These are phyloP conservation scores for Tricharina praecox DNA, from an alignment of 495 filamentous ascomycete genomes.

Conservation along the genomic window DNA sequence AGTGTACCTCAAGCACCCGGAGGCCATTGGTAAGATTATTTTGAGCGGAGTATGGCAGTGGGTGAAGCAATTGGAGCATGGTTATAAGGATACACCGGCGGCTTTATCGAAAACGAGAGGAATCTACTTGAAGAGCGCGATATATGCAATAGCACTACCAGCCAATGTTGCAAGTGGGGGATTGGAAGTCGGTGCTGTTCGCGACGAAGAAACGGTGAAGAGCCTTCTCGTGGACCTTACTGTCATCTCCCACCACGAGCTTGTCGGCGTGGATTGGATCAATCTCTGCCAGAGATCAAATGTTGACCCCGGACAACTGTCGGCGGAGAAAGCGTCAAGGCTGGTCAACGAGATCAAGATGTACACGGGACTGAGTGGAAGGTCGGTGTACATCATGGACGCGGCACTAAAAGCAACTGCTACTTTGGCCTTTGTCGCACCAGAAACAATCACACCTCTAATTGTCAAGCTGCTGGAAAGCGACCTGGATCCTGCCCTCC, in stretches of 20 bases:
- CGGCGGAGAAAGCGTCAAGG: slow-evolving; percentile 32
- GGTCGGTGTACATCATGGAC: slow-evolving; percentile 33
- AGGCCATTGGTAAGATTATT: slow-evolving; percentile 40
- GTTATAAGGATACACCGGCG: slow-evolving; percentile 63
- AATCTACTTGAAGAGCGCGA: slow-evolving; percentile 41
- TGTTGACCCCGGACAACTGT: slow-evolving; percentile 67
- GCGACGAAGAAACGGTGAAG: slow-evolving; percentile 34
- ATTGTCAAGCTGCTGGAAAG: slow-evolving; percentile 54
- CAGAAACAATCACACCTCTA: slow-evolving; percentile 57
- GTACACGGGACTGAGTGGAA: slow-evolving; percentile 23
- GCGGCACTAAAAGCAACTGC: slow-evolving; percentile 69
- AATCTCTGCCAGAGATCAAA: slow-evolving; percentile 59
- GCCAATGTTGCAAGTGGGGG: slow-evolving; percentile 26
- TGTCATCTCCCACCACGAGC: slow-evolving; percentile 56
- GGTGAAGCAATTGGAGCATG: slow-evolving; percentile 44
- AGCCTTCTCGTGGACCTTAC: slow-evolving; percentile 54
- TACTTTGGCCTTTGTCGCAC: slow-evolving; percentile 84
- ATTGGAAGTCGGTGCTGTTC: slow-evolving; percentile 26
- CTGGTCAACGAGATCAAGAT: slow-evolving; percentile 21
- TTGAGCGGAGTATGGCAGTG: slow-evolving; percentile 68
- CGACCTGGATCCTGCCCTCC: slow-evolving; percentile 49
- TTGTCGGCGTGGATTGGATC: slow-evolving; percentile 75
- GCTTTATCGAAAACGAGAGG: slow-evolving; percentile 43
- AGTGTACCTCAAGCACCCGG: slow-evolving; percentile 40
- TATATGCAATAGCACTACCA: slow-evolving; percentile 52